Evolutionary conservation across 2,329 filamentous ascomycete species (phyloP).

Genomic region (Keithomyces neogunnii): DNA sequence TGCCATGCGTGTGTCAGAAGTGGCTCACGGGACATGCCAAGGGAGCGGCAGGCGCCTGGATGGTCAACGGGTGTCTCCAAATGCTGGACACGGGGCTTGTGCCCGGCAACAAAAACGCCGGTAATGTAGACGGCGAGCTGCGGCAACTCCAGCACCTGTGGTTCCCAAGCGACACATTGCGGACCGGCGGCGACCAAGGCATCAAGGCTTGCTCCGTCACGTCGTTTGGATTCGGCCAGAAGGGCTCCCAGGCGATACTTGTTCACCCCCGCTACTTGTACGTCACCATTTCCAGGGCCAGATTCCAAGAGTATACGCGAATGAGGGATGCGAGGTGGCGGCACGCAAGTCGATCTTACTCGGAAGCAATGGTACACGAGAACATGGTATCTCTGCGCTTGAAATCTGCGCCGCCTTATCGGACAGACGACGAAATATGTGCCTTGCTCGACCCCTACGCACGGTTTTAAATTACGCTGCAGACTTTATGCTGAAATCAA

Average conservation of each 20-base stretch:
- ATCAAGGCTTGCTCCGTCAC: slow-evolving; percentile 94
- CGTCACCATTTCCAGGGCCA: slow-evolving; percentile 40
- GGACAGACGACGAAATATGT: not conserved
- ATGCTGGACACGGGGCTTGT: slow-evolving; percentile 82
- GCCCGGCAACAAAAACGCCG: slow-evolving; percentile 91
- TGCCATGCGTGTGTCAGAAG: slow-evolving; percentile 92
- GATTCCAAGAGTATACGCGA: not conserved
- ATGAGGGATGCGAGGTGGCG: not conserved
- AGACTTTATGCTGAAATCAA: no score
- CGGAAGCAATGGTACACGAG: not conserved
- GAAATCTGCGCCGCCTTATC: not conserved
- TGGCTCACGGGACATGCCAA: slow-evolving; percentile 93
- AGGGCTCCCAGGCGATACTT: slow-evolving; percentile 87
- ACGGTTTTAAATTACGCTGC: not conserved
- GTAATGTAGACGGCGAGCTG: slow-evolving; percentile 87
- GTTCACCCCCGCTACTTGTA: slow-evolving; percentile 87
- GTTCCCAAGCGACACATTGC: slow-evolving; percentile 75
- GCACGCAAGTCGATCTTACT: not conserved
- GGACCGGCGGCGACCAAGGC: slow-evolving; percentile 63
- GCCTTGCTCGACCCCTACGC: not conserved
- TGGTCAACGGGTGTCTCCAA: slow-evolving; percentile 92
- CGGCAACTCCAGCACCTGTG: slow-evolving; percentile 91
- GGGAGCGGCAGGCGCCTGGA: slow-evolving; percentile 93
- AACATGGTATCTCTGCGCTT: not conserved
- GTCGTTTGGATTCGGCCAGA: slow-evolving; percentile 94